A percentile compares a stretch with the other conserved stretches of the same genome.
These are phyloP conservation scores for Lactarius hengduanensis DNA, from an alignment of 768 basidiomycete species.

Conservation along the genomic window DNA sequence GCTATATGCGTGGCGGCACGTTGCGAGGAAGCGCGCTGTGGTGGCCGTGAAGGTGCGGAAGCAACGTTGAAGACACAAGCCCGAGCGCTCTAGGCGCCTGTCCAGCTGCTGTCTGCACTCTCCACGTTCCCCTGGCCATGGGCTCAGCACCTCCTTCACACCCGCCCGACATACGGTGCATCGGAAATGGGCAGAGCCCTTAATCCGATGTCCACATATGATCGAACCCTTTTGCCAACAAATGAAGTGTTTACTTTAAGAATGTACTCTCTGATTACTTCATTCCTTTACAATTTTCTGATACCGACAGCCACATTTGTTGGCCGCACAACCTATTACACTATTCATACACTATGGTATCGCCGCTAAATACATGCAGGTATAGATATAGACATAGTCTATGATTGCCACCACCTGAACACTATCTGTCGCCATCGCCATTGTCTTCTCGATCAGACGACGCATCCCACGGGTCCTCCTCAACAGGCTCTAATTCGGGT, in stretches of 20 bases:
- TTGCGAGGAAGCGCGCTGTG: not conserved
- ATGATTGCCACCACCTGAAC: not conserved
- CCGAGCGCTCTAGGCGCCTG: not conserved
- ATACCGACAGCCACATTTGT: not conserved
- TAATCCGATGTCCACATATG: not conserved
- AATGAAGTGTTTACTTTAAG: not conserved
- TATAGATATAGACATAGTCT: slow-evolving; percentile 5
- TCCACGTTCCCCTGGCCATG: not conserved
- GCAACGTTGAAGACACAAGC: slow-evolving; percentile 1
- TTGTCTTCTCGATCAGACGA: slow-evolving; percentile 26
- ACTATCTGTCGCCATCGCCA: not conserved
- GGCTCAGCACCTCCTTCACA: not conserved
- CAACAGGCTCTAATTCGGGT: slow-evolving; percentile 10
- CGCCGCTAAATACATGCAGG: slow-evolving; percentile 5
- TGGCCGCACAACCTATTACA: not conserved
- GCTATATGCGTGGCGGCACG: not conserved
- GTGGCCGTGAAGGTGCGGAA: not conserved
- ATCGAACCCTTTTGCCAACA: no score
- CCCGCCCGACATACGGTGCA: not conserved
- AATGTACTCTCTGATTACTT: not conserved
- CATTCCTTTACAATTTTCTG: not conserved
- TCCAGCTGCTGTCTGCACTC: not conserved
- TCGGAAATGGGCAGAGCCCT: not conserved
- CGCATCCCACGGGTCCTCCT: slow-evolving; percentile 31
- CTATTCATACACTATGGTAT: slow-evolving; percentile 13